phyloP scores from a whole-genome alignment of 2,329 filamentous ascomycete genomes.

The Ceratocystiopsis sp. region DNA sequence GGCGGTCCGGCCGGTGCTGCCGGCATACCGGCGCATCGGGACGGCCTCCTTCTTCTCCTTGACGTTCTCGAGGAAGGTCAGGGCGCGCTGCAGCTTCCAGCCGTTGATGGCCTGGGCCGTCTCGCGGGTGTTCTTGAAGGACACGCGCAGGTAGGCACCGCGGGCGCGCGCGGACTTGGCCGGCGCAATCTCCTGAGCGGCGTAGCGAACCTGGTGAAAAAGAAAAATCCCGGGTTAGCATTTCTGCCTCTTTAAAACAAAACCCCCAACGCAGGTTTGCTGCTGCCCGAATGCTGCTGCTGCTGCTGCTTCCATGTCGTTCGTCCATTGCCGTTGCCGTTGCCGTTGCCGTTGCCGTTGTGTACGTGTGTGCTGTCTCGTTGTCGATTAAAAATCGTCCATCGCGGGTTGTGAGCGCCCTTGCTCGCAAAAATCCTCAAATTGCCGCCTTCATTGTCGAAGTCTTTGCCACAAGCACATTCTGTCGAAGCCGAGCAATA shows the following conservation, averaged over 20 bases:
- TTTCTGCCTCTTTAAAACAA: background rate
- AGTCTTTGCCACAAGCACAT: too few species aligned
- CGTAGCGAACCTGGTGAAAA: constrained; percentile 70
- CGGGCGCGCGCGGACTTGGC: constrained; percentile 94
- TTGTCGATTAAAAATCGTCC: too few species aligned
- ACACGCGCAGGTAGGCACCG: constrained; percentile 96
- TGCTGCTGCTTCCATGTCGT: too few species aligned
- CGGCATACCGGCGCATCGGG: constrained; percentile 94
- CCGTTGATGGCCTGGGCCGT: constrained; percentile 98
- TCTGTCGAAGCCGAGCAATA: too few species aligned
- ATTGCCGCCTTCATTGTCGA: too few species aligned
- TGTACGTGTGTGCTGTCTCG: background rate
- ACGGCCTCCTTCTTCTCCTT: constrained; percentile 93
- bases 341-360: background rate
- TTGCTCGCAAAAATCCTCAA: too few species aligned
- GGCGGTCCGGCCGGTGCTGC: constrained; percentile 84
- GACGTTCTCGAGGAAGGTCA: constrained; percentile 97
- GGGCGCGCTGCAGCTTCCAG: constrained; percentile 90
- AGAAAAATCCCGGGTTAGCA: constrained; percentile 7
- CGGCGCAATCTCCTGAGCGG: constrained; percentile 70
- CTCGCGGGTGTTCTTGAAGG: constrained; percentile 99
- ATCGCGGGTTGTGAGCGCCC: too few species aligned
- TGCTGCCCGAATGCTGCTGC: too few species aligned
- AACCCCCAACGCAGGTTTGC: too few species aligned
- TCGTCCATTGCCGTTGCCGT: background rate